Conservation (phyloP, 441 rosid species). For the Breynia disticha region DNA sequence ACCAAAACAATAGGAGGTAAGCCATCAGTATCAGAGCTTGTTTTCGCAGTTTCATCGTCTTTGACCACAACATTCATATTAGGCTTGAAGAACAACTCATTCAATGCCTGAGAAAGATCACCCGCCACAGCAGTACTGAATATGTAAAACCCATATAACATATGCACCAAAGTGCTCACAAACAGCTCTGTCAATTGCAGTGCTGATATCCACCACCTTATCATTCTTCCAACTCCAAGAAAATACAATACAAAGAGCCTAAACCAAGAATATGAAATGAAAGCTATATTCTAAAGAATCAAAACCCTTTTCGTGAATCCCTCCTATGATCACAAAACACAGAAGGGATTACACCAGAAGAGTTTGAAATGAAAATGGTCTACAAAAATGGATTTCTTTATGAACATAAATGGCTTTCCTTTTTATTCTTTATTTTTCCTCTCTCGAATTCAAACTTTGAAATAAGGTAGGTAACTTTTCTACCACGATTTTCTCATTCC, state of each 20-base stretch:
- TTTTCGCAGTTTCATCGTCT: conserved; percentile 21
- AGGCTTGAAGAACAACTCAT: conserved; percentile 44
- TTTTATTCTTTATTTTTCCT: conserved; percentile 1
- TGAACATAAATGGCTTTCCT: not conserved
- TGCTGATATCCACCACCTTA: conserved; percentile 47
- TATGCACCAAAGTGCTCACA: conserved; percentile 65
- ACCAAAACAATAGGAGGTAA: conserved; percentile 86
- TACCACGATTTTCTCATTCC: conserved; percentile 31
- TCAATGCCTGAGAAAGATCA: conserved; percentile 53
- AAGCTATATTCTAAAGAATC: not conserved
- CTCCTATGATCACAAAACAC: conserved; percentile 15
- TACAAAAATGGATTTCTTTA: not conserved
- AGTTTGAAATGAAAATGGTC: not conserved
- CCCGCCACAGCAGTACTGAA: conserved; percentile 88
- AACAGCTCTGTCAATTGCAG: conserved; percentile 72
- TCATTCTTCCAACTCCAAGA: conserved; percentile 26
- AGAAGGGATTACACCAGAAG: conserved; percentile 8
- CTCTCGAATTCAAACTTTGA: conserved; percentile 10
- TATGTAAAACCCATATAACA: conserved; percentile 71
- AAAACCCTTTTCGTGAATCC: conserved; percentile 9
- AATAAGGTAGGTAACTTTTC: conserved; percentile 14
- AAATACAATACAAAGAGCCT: conserved; percentile 8
- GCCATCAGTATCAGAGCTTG: conserved; percentile 23
- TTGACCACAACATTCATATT: conserved; percentile 32
- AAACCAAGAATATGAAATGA: not conserved